Evolutionary conservation across 2,329 filamentous ascomycete genomes (phyloP).

Genomic region (Ophiostoma novo-ulmi): DNA sequence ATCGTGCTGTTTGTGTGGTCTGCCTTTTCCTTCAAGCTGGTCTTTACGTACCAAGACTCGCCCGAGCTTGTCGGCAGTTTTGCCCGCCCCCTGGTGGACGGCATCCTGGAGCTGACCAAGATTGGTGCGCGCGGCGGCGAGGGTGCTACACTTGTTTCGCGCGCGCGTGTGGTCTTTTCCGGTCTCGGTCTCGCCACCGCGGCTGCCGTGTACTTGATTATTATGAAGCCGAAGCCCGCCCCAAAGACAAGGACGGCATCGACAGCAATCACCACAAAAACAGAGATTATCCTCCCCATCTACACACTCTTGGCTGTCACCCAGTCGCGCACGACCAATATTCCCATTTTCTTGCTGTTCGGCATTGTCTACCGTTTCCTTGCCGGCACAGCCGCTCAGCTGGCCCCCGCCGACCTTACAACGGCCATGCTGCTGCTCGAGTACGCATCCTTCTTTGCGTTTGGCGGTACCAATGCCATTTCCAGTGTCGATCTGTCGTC

Average conservation of each 20-base stretch:
- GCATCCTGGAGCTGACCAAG: slow-evolving; percentile 32
- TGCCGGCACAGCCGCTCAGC: slow-evolving; percentile 32
- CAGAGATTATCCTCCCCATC: slow-evolving; percentile 59
- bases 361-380: slow-evolving; percentile 53
- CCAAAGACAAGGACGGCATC: not conserved
- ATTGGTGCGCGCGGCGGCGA: slow-evolving; percentile 33
- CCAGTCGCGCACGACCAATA: slow-evolving; percentile 78
- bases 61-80: slow-evolving; percentile 65
- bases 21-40: slow-evolving; percentile 80
- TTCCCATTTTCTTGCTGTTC: slow-evolving; percentile 77
- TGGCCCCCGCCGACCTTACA: slow-evolving; percentile 56
- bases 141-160: slow-evolving; percentile 43
- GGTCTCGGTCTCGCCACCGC: slow-evolving; percentile 40
- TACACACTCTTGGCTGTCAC: slow-evolving; percentile 76
- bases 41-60: slow-evolving; percentile 80
- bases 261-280: not conserved
- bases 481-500: slow-evolving; percentile 92
- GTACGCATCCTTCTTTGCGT: slow-evolving; percentile 79
- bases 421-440: slow-evolving; percentile 71
- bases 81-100: slow-evolving; percentile 38
- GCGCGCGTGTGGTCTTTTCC: slow-evolving; percentile 48
- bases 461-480: slow-evolving; percentile 89
- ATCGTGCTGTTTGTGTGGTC: slow-evolving; percentile 39
- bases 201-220: slow-evolving; percentile 40
- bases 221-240: slow-evolving; percentile 27